These are phyloP conservation scores for Fusarium newnesense DNA, from an alignment of 2,329 filamentous ascomycete genomes.

Conservation along the genomic window DNA sequence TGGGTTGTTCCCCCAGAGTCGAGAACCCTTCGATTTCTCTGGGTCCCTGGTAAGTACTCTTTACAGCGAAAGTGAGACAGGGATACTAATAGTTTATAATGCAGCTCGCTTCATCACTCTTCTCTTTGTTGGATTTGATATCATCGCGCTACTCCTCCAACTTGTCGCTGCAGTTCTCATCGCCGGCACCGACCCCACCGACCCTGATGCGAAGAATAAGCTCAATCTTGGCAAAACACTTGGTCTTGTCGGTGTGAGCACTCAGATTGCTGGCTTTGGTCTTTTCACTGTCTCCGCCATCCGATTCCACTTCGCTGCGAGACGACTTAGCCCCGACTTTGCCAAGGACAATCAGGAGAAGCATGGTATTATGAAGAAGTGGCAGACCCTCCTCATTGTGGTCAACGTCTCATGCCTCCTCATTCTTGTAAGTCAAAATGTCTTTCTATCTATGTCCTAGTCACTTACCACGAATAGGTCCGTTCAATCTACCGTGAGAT, in stretches of 20 bases:
- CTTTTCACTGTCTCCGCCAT: conserved; percentile 57
- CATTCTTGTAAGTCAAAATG: conserved; percentile 16
- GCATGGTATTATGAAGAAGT: conserved; percentile 21
- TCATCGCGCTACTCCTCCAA: conserved; percentile 53
- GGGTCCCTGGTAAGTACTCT: conserved; percentile 33
- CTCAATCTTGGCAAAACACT: conserved; percentile 30
- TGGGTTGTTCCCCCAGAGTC: conserved; percentile 38
- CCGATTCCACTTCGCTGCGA: conserved; percentile 58
- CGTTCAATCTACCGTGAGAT: conserved; percentile 38
- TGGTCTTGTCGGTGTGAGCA: conserved; percentile 40
- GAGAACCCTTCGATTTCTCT: conserved; percentile 30
- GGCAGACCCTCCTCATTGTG: conserved; percentile 23
- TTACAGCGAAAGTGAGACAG: rapidly evolving
- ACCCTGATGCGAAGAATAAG: conserved; percentile 45
- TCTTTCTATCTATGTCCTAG: rapidly evolving
- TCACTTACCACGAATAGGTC: not conserved
- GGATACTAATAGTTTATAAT: rapidly evolving
- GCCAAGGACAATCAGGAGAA: conserved; percentile 22
- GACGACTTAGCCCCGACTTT: conserved; percentile 17
- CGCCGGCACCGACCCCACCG: conserved; percentile 48
- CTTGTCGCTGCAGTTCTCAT: conserved; percentile 54
- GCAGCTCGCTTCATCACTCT: conserved; percentile 44
- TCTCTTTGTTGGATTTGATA: conserved; percentile 55
- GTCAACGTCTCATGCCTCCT: conserved; percentile 33
- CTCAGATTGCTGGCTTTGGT: conserved; percentile 58